Conservation (phyloP, 805 yeast species). For the Lachancea fermentati region DNA sequence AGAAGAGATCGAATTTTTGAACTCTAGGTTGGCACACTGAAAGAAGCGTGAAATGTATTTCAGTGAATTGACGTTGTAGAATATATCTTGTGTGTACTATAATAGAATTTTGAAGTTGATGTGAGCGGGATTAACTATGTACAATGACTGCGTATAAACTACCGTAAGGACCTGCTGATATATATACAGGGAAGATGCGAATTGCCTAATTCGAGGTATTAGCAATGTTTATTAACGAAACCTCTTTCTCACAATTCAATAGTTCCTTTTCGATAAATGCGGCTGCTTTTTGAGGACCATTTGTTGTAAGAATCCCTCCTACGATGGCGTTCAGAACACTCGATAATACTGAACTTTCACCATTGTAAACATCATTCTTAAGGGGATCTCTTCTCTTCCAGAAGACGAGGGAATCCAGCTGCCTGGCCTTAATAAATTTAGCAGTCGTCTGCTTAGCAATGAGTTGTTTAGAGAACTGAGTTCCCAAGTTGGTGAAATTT, state of each 20-base stretch:
- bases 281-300: conserved; percentile 57
- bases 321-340: conserved; percentile 55
- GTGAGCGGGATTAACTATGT: neutral
- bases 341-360: conserved; percentile 50
- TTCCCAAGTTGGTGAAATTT: conserved; percentile 57
- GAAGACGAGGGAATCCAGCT: conserved; percentile 51
- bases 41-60: no score
- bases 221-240: conserved; percentile 17
- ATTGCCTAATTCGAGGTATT: conserved; percentile 1
- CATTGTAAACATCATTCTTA: conserved; percentile 42
- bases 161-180: neutral
- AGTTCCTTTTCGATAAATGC: conserved; percentile 51
- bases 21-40: conserved; percentile 45
- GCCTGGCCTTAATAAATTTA: conserved; percentile 43
- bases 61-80: no score
- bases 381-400: conserved; percentile 57
- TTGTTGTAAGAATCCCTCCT: conserved; percentile 60
- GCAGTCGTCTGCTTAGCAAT: conserved; percentile 48
- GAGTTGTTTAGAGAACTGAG: conserved; percentile 45
- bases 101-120: neutral
- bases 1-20: conserved; percentile 77
- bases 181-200: conserved; percentile 4
- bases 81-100: neutral
- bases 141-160: neutral
- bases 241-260: conserved; percentile 27